Base-by-base conservation (phyloP, 2,329 filamentous ascomycete genomes). In the Penicillium expansum region DNA sequence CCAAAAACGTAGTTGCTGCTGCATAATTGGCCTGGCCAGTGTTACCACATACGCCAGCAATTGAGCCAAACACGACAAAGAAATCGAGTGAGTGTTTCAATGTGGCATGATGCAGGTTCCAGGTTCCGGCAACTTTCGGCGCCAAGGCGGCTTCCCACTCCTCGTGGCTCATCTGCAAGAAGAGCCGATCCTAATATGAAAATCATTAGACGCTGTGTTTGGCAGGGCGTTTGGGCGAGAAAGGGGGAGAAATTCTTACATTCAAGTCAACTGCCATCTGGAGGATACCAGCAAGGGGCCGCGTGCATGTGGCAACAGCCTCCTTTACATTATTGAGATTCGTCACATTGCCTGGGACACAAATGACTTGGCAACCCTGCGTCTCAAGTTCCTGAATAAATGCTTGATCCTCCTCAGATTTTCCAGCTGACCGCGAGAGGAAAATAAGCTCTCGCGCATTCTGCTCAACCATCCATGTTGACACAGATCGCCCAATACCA, bases 1-100 rank as follows among this genome's bases (percentile, higher is more conserved):
- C 68, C 8, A 74, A 62, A 58, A 67, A 76, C 6, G 69, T 62
- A 52, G 69, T 70, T 10, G 65, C 74, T 11, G 73, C 69, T 0
- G 69, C 67, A 44, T 77, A 77, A 55, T 74, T 77, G 4, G 78
- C 69, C 48, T 81, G 69, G 4, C 76, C 74, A 0, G 69, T 57
- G 48, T 77, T 77, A 0, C 79, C 65, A 22, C 43, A 55, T 0
- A 63, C 32, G 1, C 62, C 60, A 1, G 48, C 76, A 4, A 78
- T 48, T 4, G 74, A 76, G 3, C 71, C 70, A 7, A 74, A 64
- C 14, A 71, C 60, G 41, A 75, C 53, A 24, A 69, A 67, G 43
- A 68, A 66, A 42, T 66, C 62, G 4, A 69, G 43, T 0, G 43
- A 27, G 18, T 22, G 14, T 29, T 52, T 16, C 5, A 20, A 3